Base-by-base conservation (phyloP, 2,329 filamentous ascomycete species). In the Aspergillus sclerotialis region DNA sequence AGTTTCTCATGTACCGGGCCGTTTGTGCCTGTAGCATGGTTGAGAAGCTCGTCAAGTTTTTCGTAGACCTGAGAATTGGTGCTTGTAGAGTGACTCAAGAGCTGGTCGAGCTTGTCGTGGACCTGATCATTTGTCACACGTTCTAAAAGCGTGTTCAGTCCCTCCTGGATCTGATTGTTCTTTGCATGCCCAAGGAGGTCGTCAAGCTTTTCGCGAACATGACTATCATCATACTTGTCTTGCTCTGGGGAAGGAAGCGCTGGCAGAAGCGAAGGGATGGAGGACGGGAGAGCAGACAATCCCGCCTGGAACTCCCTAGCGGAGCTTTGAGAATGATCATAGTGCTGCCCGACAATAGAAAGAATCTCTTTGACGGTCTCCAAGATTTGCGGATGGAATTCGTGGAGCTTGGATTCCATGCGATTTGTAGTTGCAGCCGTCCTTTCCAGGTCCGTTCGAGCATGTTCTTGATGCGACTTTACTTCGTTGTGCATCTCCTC, bases 301-400 rank as follows among this genome's bases (percentile, higher is more conserved):
- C 70, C 72, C 8, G 72, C 70, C 52, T 76, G 78, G 35, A 78
- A 65, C 35, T 83, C 77, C 35, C 79, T 69, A 1, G 70, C 65
- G 0, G 80, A 74, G 28, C 75, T 72, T 60, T 89, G 87, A 10
- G 87, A 84, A 54, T 94, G 85, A 48, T 94, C 87, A 51, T 84
- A 94, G 56, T 96, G 89, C 55, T 93, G 78, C 15, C 79, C 82
- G 35, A 94, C 84, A 15, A 93, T 72, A 6, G 78, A 70, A 25
- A 93, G 72, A n/a, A 96, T 79, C 50, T 95, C 85, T 49, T 87
- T 83, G 45, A 98, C 77, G 0, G 84, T 78, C 34, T 90, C 81
- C 37, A 95, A 75, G 45, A 96, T 84, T 63, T 93, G 84, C 1
- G 92, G 92, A 48, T 95, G 83, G 45, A 83, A 82, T 56, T 95